Evolutionary conservation across 1,284 basidiomycete species (phyloP).

Genomic region (Irpex rosettiformis): DNA sequence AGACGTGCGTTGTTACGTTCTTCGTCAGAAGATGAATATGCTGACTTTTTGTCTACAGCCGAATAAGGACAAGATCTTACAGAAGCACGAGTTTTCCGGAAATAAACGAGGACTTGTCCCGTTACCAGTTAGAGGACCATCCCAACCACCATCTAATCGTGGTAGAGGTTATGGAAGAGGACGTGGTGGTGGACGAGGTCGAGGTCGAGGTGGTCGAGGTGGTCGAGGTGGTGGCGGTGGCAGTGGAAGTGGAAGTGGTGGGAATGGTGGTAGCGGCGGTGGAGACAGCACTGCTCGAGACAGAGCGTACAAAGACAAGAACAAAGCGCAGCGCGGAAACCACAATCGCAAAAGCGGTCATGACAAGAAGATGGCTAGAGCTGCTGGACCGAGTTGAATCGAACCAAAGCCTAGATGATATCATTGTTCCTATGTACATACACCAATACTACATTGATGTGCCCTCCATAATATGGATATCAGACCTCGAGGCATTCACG

Average conservation of each 20-base stretch:
- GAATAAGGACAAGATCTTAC: conserved; percentile 67
- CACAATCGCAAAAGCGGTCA: conserved; percentile 67
- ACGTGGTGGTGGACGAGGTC: conserved; percentile 26
- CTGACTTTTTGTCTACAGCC: conserved; percentile 40
- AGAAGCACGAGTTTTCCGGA: conserved; percentile 72
- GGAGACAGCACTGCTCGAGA: conserved; percentile 39
- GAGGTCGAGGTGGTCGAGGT: conserved; percentile 32
- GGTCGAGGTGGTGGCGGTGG: conserved; percentile 21
- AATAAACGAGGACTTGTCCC: conserved; percentile 38
- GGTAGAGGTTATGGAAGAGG: conserved; percentile 20
- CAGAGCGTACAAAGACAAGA: conserved; percentile 66
- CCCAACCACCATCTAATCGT: conserved; percentile 14
- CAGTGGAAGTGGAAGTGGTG: conserved; percentile 32
- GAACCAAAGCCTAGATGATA: neutral
- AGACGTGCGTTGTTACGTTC: conserved; percentile 51
- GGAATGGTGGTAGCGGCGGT: conserved; percentile 31
- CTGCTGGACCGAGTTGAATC: conserved; percentile 32
- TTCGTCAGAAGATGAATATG: conserved; percentile 6
- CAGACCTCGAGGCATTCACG: too few relatives aligned
- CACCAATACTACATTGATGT: too few relatives aligned
- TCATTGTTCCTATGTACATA: neutral
- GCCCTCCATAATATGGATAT: too few relatives aligned
- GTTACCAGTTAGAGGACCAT: conserved; percentile 9
- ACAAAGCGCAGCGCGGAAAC: conserved; percentile 62
- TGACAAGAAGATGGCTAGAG: conserved; percentile 72